phyloP scores from a whole-genome alignment of 768 basidiomycete species.

The Hygrophoropsis aurantiaca region DNA sequence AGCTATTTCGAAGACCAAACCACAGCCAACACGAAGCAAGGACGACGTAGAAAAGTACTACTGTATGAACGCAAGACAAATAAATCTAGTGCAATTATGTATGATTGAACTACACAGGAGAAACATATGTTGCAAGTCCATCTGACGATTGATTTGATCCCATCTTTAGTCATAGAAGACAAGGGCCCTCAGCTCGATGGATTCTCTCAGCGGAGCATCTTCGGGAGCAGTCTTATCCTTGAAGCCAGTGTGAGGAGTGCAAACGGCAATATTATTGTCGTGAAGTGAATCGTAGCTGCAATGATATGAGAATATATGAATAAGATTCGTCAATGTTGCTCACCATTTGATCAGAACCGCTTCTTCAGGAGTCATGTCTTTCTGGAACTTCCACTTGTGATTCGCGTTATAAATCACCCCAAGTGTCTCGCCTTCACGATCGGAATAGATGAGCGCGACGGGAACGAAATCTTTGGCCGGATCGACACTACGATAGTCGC shows the following conservation, averaged over 20 bases:
- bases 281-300: conserved; percentile 33
- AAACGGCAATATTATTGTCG: conserved; percentile 32
- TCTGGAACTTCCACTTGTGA: conserved; percentile 51
- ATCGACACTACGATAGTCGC: conserved; percentile 47
- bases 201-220: conserved; percentile 29
- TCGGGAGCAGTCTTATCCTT: conserved; percentile 31
- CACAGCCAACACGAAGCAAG: too few species aligned
- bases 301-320: neutral
- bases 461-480: conserved; percentile 35
- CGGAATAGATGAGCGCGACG: conserved; percentile 38
- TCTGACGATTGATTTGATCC: too few species aligned
- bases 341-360: conserved; percentile 50
- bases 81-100: too few species aligned
- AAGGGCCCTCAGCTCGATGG: conserved; percentile 34
- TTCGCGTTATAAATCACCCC: conserved; percentile 36
- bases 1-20: neutral
- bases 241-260: conserved; percentile 36
- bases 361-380: conserved; percentile 44
- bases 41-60: too few species aligned
- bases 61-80: too few species aligned
- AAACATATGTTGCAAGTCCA: too few species aligned
- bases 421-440: conserved; percentile 45
- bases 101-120: too few species aligned
- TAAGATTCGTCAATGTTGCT: conserved; percentile 3
- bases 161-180: conserved; percentile 34